These are phyloP conservation scores for Arthrobotrys sinensis DNA, from an alignment of 2,329 filamentous ascomycete genomes.

Conservation along the genomic window DNA sequence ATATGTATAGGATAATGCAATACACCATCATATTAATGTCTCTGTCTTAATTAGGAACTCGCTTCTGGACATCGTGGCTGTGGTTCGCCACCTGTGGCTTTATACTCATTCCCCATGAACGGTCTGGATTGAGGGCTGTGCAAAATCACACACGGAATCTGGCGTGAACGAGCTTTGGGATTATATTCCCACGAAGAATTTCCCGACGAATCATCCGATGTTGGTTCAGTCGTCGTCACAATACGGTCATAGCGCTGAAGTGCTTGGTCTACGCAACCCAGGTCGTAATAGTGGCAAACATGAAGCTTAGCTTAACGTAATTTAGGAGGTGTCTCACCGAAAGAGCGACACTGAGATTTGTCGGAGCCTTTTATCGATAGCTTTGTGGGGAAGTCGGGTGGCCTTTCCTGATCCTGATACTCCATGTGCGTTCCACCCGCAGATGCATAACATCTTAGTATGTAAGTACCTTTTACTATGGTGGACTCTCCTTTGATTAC, in stretches of 20 bases:
- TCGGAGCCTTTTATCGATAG: conserved; percentile 34
- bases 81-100: conserved; percentile 44
- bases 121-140: conserved; percentile 57
- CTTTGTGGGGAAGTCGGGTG: conserved; percentile 23
- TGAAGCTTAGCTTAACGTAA: conserved; percentile 12
- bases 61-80: conserved; percentile 37
- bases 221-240: conserved; percentile 26
- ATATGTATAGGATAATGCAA: conserved; percentile 14
- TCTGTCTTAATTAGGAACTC: conserved; percentile 23
- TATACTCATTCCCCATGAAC: background rate
- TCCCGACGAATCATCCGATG: conserved; percentile 4
- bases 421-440: conserved; percentile 26
- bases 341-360: conserved; percentile 9
- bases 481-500: background rate
- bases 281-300: conserved; percentile 12
- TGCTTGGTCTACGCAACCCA: conserved; percentile 29
- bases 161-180: background rate
- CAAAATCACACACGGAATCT: background rate
- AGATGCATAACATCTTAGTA: conserved; percentile 28
- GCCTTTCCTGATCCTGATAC: conserved; percentile 17
- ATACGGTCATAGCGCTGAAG: conserved; percentile 39
- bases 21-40: background rate
- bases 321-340: conserved; percentile 2
- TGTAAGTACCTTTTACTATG: background rate
- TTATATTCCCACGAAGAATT: background rate